Evolutionary conservation across 73 alveolate genomes (phyloP), one percentile per base, ranked within the genome.

Genomic region (Blepharisma japonicum): DNA sequence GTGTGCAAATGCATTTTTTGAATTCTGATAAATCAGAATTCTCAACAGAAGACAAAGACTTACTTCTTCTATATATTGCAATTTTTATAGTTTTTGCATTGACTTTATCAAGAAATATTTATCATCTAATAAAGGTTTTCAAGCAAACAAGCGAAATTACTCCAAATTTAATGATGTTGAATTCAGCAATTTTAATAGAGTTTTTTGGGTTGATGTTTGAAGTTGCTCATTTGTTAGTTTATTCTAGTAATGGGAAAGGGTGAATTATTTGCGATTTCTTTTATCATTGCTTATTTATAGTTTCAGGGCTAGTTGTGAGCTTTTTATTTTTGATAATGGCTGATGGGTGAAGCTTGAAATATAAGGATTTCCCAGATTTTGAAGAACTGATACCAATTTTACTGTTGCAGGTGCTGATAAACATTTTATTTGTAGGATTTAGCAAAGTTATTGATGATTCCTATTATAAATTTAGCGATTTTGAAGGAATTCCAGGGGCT

Each of bases 371-470:
- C 18, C 68, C 68, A 53, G 3, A 53, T 53, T 53, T 53, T 14
- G 68, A 53, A n/a, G 23, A 14, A 4, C 68, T 53, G 18, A 53
- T 53, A n/a, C 68, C 68, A 3, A 20, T 53, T n/a, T 14, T 14
- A 14, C 23, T 53, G 4, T 20, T 53, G 68, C 18, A n/a, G 23
- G 18, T 14, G 18, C 23, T 53, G 23, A 53, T 20, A n/a, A 14
- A 53, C 23, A n/a, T 53, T 3, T 53, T 20, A n/a, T n/a, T 53
- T n/a, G 23, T 53, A 53, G 23, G 18, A 3, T 20, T 53, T 3
- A 20, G 68, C 18, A 53, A 53, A 20, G 23, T 53, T 53, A 53
- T n/a, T 53, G 68, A 53, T 53, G 68, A 53, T 53, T 53, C 68
- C 23, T 53, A 53, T 3, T 53, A 53, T 3, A 53, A 20, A 53